phyloP scores from a whole-genome alignment of 768 basidiomycete genomes.

The Saitozyma podzolica region DNA sequence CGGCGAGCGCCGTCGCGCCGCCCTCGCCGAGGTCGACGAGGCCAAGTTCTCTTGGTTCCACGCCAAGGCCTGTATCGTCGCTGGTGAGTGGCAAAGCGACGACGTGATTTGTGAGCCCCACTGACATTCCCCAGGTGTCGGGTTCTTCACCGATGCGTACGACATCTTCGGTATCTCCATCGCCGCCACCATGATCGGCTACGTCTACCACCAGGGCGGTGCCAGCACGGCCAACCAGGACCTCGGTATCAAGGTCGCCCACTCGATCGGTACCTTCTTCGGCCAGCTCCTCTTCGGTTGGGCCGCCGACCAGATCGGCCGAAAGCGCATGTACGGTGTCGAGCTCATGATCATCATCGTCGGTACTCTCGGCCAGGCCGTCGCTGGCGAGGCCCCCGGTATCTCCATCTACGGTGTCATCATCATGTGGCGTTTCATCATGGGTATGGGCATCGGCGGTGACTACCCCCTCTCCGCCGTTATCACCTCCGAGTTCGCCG shows the following conservation, averaged over 20 bases:
- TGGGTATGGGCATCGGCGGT: slow-evolving; percentile 80
- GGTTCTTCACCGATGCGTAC: slow-evolving; percentile 77
- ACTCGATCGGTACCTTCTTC: slow-evolving; percentile 52
- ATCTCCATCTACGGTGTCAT: slow-evolving; percentile 73
- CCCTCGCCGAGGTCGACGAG: slow-evolving; percentile 82
- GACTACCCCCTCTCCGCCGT: slow-evolving; percentile 84
- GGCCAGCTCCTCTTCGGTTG: slow-evolving; percentile 53
- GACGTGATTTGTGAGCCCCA: slow-evolving; percentile 75
- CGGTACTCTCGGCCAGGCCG: slow-evolving; percentile 57
- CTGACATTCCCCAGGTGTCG: slow-evolving; percentile 78
- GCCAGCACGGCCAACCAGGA: slow-evolving; percentile 63
- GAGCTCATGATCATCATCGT: slow-evolving; percentile 53
- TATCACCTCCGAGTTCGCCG: slow-evolving; percentile 82
- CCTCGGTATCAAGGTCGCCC: slow-evolving; percentile 53
- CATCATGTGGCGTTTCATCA: slow-evolving; percentile 79
- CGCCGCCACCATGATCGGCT: slow-evolving; percentile 77
- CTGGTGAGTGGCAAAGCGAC: slow-evolving; percentile 53
- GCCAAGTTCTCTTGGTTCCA: slow-evolving; percentile 88
- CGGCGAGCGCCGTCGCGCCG: slow-evolving; percentile 68
- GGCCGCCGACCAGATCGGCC: slow-evolving; percentile 51
- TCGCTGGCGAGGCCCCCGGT: slow-evolving; percentile 67
- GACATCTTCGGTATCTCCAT: slow-evolving; percentile 84
- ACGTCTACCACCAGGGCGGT: slow-evolving; percentile 62
- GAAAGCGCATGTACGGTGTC: slow-evolving; percentile 57
- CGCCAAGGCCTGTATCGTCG: slow-evolving; percentile 59